Conservation (phyloP, 2,329 filamentous ascomycete species). For the Xylaria sp. region DNA sequence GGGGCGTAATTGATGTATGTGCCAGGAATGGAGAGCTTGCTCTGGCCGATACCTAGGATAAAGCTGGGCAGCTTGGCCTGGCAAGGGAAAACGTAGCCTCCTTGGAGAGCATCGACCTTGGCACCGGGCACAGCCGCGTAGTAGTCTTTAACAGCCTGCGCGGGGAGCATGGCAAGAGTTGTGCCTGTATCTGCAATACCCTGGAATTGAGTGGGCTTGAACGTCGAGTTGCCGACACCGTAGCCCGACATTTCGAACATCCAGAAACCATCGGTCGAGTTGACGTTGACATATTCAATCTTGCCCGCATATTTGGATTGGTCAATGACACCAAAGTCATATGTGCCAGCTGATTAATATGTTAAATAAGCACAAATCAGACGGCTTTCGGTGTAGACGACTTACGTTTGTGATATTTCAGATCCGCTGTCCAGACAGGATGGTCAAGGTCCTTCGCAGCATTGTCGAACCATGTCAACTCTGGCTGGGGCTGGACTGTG, state of each 20-base stretch:
- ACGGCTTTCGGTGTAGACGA: background rate
- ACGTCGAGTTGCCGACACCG: conserved; percentile 39
- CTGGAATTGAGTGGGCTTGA: conserved; percentile 3
- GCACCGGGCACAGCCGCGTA: conserved; percentile 61
- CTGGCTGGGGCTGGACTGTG: conserved; percentile 44
- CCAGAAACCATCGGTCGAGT: conserved; percentile 51
- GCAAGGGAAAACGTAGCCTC: conserved; percentile 66
- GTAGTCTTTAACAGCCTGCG: conserved; percentile 59
- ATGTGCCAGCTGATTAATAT: conserved; percentile 46
- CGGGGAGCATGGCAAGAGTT: conserved; percentile 60
- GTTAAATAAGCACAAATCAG: conserved; percentile 4
- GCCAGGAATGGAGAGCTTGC: conserved; percentile 62
- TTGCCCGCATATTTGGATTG: conserved; percentile 46
- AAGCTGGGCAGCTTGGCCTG: conserved; percentile 59
- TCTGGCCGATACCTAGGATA: conserved; percentile 59
- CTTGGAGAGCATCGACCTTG: conserved; percentile 50
- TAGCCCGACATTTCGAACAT: conserved; percentile 46
- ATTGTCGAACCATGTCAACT: conserved; percentile 52
- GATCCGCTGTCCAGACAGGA: conserved; percentile 50
- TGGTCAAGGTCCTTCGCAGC: conserved; percentile 42
- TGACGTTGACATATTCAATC: conserved; percentile 50
- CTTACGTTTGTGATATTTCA: conserved; percentile 44
- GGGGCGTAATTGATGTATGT: conserved; percentile 61
- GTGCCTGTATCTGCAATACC: conserved; percentile 71
- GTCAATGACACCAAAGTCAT: conserved; percentile 53